These are phyloP conservation scores for Corchorus capsularis DNA, from an alignment of 345 rosid species.

Conservation along the genomic window DNA sequence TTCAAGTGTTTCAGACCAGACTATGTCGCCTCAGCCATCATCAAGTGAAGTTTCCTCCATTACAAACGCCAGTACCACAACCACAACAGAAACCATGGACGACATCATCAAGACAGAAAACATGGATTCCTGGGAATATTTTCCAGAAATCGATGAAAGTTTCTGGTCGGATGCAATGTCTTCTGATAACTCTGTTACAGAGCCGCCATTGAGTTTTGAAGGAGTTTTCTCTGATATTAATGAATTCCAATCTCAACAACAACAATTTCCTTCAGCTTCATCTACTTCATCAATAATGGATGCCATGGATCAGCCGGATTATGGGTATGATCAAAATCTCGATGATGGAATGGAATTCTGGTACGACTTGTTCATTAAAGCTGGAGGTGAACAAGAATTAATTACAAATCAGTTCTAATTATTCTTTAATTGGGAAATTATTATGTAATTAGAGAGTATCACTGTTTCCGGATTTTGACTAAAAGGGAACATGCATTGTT, in stretches of 20 bases:
- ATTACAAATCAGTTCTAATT: constrained; percentile 15
- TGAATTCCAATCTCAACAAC: constrained; percentile 29
- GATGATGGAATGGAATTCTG: constrained; percentile 62
- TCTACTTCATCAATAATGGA: not conserved
- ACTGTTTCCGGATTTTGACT: constrained; percentile 7
- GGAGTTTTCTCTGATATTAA: not conserved
- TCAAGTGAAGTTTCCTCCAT: constrained; percentile 53
- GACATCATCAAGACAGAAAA: constrained; percentile 22
- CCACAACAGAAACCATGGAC: constrained; percentile 15
- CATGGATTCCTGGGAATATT: constrained; percentile 35
- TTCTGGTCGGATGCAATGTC: constrained; percentile 61
- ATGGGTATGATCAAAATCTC: constrained; percentile 10
- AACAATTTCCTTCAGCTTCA: constrained; percentile 22
- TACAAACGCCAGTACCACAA: constrained; percentile 26
- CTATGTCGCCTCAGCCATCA: constrained; percentile 48
- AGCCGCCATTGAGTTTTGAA: constrained; percentile 21
- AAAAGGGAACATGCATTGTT: not conserved
- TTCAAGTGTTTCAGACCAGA: constrained; percentile 16
- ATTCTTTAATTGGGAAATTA: not conserved
- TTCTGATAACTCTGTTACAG: constrained; percentile 18
- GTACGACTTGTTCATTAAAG: constrained; percentile 55
- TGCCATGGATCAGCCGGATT: constrained; percentile 13
- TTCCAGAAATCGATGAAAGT: constrained; percentile 57
- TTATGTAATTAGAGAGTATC: not conserved
- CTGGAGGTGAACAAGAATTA: constrained; percentile 43